Conservation (phyloP, 495 filamentous ascomycete genomes). For the Evansstolkia leycettana region DNA sequence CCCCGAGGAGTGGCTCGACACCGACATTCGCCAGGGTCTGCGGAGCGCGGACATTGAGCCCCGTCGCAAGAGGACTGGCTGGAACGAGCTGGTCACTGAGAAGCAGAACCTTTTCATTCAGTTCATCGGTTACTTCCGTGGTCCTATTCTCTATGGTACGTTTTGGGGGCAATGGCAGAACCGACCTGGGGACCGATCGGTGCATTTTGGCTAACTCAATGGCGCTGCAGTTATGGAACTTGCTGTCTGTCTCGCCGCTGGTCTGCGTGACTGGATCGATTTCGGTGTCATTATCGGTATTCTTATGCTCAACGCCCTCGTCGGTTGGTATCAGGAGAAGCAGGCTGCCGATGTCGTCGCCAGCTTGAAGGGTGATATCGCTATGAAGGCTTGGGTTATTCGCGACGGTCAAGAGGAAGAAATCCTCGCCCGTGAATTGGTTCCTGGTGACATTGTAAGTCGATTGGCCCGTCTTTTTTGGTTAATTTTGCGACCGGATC, state of each 20-base stretch:
- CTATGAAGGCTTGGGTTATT: constrained; percentile 61
- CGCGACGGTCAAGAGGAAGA: constrained; percentile 60
- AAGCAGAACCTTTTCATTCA: constrained; percentile 68
- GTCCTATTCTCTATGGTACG: constrained; percentile 76
- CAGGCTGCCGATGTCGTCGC: constrained; percentile 77
- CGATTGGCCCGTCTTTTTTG: no score
- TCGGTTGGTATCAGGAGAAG: constrained; percentile 84
- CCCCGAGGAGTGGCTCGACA: constrained; percentile 62
- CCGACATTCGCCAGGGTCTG: constrained; percentile 56
- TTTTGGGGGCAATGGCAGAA: no score
- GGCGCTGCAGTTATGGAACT: constrained; percentile 62
- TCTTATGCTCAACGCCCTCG: constrained; percentile 62
- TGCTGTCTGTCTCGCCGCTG: constrained; percentile 65
- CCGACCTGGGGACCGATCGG: not conserved
- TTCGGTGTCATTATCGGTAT: constrained; percentile 80
- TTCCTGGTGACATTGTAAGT: constrained; percentile 69
- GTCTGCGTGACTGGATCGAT: constrained; percentile 75
- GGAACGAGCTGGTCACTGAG: constrained; percentile 64
- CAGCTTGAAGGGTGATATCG: constrained; percentile 71
- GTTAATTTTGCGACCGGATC: no score
- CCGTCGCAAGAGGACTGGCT: constrained; percentile 55
- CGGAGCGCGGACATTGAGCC: constrained; percentile 43
- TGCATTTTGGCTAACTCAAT: constrained; percentile 8
- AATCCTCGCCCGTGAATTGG: constrained; percentile 68
- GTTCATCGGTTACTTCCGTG: constrained; percentile 69